Base-by-base conservation (phyloP, 2,329 filamentous ascomycete species). In the Rhinocladiella similis region DNA sequence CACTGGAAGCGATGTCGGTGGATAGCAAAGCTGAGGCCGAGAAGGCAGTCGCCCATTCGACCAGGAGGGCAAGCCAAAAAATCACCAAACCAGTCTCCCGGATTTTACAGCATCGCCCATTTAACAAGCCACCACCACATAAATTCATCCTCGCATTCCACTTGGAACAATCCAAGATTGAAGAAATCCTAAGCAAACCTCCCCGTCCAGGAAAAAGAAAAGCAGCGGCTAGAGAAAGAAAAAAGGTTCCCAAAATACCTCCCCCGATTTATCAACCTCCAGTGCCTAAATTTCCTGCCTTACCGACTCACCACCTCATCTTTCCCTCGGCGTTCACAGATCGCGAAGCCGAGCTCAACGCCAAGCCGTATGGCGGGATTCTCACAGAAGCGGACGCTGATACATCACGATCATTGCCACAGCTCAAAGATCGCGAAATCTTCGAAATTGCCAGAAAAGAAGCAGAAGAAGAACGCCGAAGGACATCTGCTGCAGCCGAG, bases 331-430 rank as follows among this genome's bases (percentile, higher is more conserved):
- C 72, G 0, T 92, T 97, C 63, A 88, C 89, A 59, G 93, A 97
- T 64, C 90, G 89, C 63, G 93, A 97, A 65, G 85, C 85, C 16
- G 92, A 97, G 66, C 78, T 86, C 38, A 96, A 95, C 70, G 89
- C 89, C 48, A 97, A 96, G 70, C 94, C 94, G 0, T 99, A 97
- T 63, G 94, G 94, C 25, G 94, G 94, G 1, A 96, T 99, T 50
- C 79, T 99, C 25, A 89, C 84, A 0, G 93, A 97, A 71, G 80
- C 81, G 0, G 93, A 99, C 70, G 92, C 92, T 1, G 93, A 97
- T 68, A 99, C 94, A 0, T 86, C 89, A 1, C 90, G 90, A 67
- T 97, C 94, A 0, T 80, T 96, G 38, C 94, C 94, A 0, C 83
- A 85, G 33, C 82, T 87, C 43, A 83, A 86, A 50, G 94, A 99